A percentile compares a stretch with the other conserved stretches of the same genome.
phyloP scores from a whole-genome alignment of 129 eudicot genomes.

The Oenanthe sinensis region DNA sequence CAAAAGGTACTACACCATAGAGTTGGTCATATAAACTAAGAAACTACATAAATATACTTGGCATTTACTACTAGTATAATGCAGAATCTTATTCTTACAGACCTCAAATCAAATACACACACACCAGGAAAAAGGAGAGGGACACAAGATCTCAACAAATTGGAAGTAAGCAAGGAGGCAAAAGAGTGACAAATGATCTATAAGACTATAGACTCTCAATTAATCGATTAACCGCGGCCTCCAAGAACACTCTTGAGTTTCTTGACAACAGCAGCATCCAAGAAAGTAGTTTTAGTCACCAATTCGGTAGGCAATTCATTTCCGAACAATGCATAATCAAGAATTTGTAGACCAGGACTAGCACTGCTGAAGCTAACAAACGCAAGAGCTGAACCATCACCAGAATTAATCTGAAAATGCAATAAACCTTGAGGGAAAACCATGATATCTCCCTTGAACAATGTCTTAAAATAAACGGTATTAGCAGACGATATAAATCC shows the following conservation, averaged over 20 bases:
- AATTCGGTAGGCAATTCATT: slow-evolving; percentile 66
- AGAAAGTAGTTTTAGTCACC: slow-evolving; percentile 58
- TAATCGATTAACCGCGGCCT: slow-evolving; percentile 37
- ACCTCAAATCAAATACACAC: background rate
- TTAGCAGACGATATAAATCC: slow-evolving; percentile 68
- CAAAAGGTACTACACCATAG: background rate
- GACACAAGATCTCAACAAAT: background rate
- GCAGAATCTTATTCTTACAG: background rate
- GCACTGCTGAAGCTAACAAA: slow-evolving; percentile 65
- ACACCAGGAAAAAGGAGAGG: background rate
- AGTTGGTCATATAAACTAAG: background rate
- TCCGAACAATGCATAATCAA: slow-evolving; percentile 64
- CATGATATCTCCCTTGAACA: slow-evolving; percentile 73
- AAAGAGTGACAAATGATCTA: background rate
- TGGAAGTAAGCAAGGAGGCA: background rate
- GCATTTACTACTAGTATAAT: slow-evolving; percentile 2
- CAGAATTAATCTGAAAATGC: slow-evolving; percentile 79
- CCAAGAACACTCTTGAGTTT: slow-evolving; percentile 94
- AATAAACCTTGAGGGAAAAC: slow-evolving; percentile 85
- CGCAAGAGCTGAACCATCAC: slow-evolving; percentile 36
- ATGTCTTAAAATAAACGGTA: slow-evolving; percentile 40
- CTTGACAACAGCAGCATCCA: slow-evolving; percentile 62
- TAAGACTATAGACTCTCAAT: background rate
- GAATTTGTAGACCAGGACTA: slow-evolving; percentile 73
- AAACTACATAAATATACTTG: background rate